Base-by-base conservation (phyloP, 768 basidiomycete genomes). In the Leccinellum luteum region DNA sequence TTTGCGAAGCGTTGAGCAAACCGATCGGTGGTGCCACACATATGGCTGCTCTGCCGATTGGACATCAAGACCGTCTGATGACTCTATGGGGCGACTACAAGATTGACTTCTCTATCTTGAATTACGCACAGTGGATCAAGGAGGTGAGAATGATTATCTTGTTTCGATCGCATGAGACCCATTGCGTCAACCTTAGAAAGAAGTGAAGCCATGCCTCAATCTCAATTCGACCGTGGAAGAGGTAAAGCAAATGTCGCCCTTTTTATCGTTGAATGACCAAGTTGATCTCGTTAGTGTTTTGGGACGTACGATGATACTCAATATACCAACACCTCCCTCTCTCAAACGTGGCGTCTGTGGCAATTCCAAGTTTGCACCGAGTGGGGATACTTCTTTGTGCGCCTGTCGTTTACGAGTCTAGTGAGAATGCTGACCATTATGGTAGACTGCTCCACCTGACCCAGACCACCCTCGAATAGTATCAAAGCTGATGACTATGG, bases 311-410 rank as follows among this genome's bases (percentile, higher is more conserved):
- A 95, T 57, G 88, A 88, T 61, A 65, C 76, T 4, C 77, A 85
- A 62, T 96, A 82, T 72, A 78, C 79, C 61, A 76, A 79, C 13
- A 84, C 80, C 1, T 81, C 80, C 12, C 70, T 93, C 8, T 78
- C 84, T 56, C 82, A 92, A 64, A 81, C 79, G 5, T 98, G 95
- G 95, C 81, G 92, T 43, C 74, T 87, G 13, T 98, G 95, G 95
- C 63, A 78, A 6, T 96, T 93, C 80, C 94, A 92, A 74, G 90
- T 93, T 52, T 94, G 93, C 76, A 94, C 92, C 0, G 84, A 96
- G 66, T 98, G 96, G 96, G 96, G 94, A 2, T 99, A 92, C 72
- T 94, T 96, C 70, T 85, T 80, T 30, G 92, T 90, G 64, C 32
- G 83, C 67, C 9, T 47, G 56, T 45, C 3, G 21, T 34, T 43